Evolutionary conservation across 495 filamentous ascomycete genomes (phyloP).

Genomic region (Hypoxylon perforatum): DNA sequence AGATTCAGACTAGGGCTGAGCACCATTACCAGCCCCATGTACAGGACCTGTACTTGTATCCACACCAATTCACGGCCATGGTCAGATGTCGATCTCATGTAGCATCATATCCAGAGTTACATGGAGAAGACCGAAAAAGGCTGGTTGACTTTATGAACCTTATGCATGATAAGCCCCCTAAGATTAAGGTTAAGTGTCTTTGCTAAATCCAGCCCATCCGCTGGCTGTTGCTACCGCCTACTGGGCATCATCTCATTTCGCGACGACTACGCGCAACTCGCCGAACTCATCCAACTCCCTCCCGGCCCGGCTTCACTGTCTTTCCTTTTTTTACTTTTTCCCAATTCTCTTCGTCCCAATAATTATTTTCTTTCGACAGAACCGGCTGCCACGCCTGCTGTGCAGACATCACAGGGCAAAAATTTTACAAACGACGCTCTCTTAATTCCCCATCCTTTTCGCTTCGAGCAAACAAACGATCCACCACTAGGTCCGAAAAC

Average conservation of each 20-base stretch:
- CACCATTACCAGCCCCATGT: background rate
- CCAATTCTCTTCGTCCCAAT: constrained; percentile 31
- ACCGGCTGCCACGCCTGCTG: constrained; percentile 41
- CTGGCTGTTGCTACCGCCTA: constrained; percentile 6
- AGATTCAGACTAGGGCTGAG: constrained; percentile 1
- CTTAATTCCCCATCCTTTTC: constrained; percentile 16
- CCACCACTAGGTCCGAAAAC: background rate
- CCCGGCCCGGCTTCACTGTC: constrained; percentile 40
- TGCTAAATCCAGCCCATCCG: constrained; percentile 11
- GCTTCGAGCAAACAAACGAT: constrained; percentile 13
- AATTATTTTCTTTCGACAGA: constrained; percentile 43
- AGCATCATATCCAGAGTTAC: background rate
- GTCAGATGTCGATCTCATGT: background rate
- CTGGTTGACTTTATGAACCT: constrained; percentile 17
- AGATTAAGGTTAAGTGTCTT: constrained; percentile 13
- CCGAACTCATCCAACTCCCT: constrained; percentile 50
- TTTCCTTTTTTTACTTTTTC: constrained; percentile 19
- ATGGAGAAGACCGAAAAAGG: constrained; percentile 28
- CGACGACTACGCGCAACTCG: constrained; percentile 26
- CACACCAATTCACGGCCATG: background rate
- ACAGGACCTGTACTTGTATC: background rate
- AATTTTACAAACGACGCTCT: constrained; percentile 43
- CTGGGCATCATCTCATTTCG: constrained; percentile 30
- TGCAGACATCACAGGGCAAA: constrained; percentile 18
- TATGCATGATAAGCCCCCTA: constrained; percentile 18